Percentiles rank a stretch among this genome's conserved stretches.
phyloP scores from a whole-genome alignment of 225 moss, liverwort and hornwort genomes.

The Rhytidiadelphus loreus region DNA sequence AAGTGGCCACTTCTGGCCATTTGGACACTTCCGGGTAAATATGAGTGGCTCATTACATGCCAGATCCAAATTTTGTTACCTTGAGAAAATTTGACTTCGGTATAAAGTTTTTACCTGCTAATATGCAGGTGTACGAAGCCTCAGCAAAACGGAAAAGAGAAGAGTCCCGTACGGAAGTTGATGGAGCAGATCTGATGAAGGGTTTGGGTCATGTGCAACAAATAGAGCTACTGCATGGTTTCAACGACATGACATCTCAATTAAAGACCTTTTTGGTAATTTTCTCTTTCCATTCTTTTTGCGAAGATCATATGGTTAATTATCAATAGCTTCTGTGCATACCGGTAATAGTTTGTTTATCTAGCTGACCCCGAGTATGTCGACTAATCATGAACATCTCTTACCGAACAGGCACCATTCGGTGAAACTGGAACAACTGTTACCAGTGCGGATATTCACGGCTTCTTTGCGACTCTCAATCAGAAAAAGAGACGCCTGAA shows the following conservation, averaged over 20 bases:
- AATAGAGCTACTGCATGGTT: constrained; percentile 75
- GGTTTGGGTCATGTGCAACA: constrained; percentile 82
- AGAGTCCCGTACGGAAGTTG: constrained; percentile 38
- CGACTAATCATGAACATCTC: not conserved
- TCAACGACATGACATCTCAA: constrained; percentile 61
- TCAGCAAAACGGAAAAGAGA: constrained; percentile 59
- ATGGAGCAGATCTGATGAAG: constrained; percentile 53
- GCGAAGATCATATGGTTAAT: not conserved
- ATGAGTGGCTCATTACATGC: not conserved
- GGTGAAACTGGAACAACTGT: constrained; percentile 61
- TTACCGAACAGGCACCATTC: constrained; percentile 44
- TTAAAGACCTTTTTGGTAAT: constrained; percentile 56
- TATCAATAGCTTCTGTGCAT: not conserved
- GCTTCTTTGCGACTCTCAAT: constrained; percentile 64
- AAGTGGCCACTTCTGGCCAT: not conserved
- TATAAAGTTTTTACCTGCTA: not conserved
- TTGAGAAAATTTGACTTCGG: not conserved
- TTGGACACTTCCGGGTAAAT: not conserved
- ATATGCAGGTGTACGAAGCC: constrained; percentile 55
- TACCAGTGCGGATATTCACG: constrained; percentile 77
- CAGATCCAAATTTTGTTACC: not conserved
- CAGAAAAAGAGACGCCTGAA: constrained; percentile 56
- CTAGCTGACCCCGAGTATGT: not conserved
- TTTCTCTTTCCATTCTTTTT: not conserved
- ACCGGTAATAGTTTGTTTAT: not conserved